Percentiles rank a stretch among this genome's conserved stretches.
phyloP scores from a whole-genome alignment of 306 rosid genomes.

The Prunus kanzakura region DNA sequence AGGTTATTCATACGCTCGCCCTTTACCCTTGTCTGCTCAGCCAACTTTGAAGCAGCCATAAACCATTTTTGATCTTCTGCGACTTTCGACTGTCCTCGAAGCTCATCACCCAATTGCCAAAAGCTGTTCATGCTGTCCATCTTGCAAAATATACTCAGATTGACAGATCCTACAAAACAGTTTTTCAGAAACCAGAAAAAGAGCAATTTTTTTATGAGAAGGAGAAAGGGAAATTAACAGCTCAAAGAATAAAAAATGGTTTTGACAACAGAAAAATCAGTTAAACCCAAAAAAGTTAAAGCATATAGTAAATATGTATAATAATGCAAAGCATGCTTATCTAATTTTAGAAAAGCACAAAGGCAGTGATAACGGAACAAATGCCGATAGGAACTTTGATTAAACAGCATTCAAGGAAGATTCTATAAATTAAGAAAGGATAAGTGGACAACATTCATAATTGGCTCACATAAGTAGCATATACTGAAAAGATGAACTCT shows the following conservation, averaged over 20 bases:
- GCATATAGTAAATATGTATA: neutral
- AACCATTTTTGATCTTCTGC: constrained; percentile 96
- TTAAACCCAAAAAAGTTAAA: neutral
- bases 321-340: neutral
- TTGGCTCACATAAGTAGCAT: neutral
- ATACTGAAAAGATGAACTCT: neutral
- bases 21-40: constrained; percentile 88
- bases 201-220: too few relatives aligned
- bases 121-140: constrained; percentile 82
- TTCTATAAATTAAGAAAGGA: neutral
- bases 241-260: neutral
- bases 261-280: neutral
- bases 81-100: constrained; percentile 87
- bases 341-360: neutral
- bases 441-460: neutral
- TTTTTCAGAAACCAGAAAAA: neutral
- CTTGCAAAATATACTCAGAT: constrained; percentile 39
- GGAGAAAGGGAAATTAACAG: neutral
- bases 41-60: constrained; percentile 88
- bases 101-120: constrained; percentile 97
- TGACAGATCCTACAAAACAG: constrained; percentile 12
- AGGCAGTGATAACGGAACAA: neutral
- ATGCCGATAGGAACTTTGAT: neutral
- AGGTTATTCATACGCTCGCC: constrained; percentile 92
- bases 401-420: neutral